Evolutionary conservation across 2,329 filamentous ascomycete species (phyloP), one percentile per base, ranked within the genome.

Genomic region (Fusarium sp.): DNA sequence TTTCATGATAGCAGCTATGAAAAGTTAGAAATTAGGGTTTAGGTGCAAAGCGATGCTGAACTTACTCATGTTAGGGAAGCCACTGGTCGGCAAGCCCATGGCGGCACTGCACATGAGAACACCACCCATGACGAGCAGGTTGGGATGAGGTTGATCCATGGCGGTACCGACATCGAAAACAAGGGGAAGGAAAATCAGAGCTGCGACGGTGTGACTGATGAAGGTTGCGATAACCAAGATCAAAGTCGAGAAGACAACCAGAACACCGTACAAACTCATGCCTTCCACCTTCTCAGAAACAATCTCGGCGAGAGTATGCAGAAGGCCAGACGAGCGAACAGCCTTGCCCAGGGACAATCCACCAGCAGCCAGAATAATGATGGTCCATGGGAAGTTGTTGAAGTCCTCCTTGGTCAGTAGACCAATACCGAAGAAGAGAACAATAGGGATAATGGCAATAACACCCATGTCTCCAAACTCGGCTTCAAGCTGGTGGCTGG

Each of bases 301-400:
- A 13, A 86, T 82, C 8, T 86, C 84, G 4, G 96, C 96, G 52
- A 99, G 92, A 1, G 94, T 97, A 78, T 97, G 92, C 32, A 99
- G 85, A 13, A 99, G 86, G 3, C 96, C 96, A 0, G 95, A 98
- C 1, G 93, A 96, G 69, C 94, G 95, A 62, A 99, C 96, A 0
- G 95, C 93, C 79, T 97, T 98, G 60, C 96, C 96, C 0, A 99
- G 89, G 2, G 94, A 94, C 34, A 99, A 83, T 10, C 96, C 96
- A 48, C 96, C 96, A 0, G 96, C 95, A 1, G 96, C 96, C 22
- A 99, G 90, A 76, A 99, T 98, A 81, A 99, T 98, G 81, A 99
- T 99, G 22, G 97, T 99, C 96, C 96, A 99, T 41, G 98, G 91
- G 81, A 99, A 99, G 81, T 99, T 99, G 85, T 99, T 99, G 79